Base-by-base conservation (phyloP, 306 rosid species). In the Cicer cuneatum region DNA sequence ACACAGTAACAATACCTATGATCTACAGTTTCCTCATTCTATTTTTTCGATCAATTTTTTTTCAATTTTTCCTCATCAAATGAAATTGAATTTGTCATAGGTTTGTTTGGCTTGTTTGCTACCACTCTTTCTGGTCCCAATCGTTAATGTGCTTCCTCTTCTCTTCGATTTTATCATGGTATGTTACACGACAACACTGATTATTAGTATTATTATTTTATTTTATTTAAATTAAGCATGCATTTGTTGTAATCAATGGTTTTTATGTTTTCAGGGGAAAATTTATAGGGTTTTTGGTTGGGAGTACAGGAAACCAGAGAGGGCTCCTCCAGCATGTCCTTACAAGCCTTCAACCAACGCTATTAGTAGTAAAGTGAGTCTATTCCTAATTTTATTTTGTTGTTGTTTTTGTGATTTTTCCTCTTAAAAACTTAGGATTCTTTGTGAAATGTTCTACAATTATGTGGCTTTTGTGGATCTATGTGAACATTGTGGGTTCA, bases 241-340 rank as follows among this genome's bases (percentile, higher is more conserved):
- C 0, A 8, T 61, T n/a, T 37, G n/a, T 0, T 63, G 35, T 16
- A 15, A 8, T 40, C 35, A 29, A 29, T 6, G 6, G 10, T 4
- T 60, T 12, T 69, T 59, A 0, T 71, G 47, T 41, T 71, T 33
- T 43, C 56, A 91, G 98, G 88, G 82, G 1, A 93, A 89, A 82
- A 67, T 93, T 57, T 93, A 89, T 83, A 41, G 83, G 41, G 46
- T 89, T 65, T 78, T 59, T 59, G 65, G 65, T 7, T 59, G 65
- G 65, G 65, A 59, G 11, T 59, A 33, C 4, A 59, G 19, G 11
- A 59, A 59, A 33, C 65, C 42, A 33, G 65, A 59, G 42, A 58
- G 65, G 3, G 42, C 5, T 7, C 65, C 65, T 59, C 65, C 65
- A 33, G 65, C 19, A 6, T 59, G 65, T 59, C 65, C 65, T 2